Base-by-base conservation (phyloP, 2,329 filamentous ascomycete genomes). In the Bipolaris gigantea region DNA sequence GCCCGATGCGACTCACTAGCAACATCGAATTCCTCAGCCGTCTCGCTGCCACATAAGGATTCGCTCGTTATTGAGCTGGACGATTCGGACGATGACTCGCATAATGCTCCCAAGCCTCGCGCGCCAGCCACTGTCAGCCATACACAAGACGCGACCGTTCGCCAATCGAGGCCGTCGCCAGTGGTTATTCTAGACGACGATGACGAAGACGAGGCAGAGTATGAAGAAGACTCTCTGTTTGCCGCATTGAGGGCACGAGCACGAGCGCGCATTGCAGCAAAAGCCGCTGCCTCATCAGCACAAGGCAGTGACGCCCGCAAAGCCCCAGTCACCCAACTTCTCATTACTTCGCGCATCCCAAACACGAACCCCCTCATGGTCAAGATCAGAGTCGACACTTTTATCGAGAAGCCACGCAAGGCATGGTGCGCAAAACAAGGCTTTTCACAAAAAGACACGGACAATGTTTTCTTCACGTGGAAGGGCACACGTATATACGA, bases 391-490 rank as follows among this genome's bases (percentile, higher is more conserved):
- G 80, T 90, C 55, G 84, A 83, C 32, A 89, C 90, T 66, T 79
- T 82, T 2, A 77, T 97, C 5, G 82, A 83, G 56, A 78, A 88
- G 51, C 84, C 92, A 5, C 83, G 87, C 38, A 71, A 84, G 34
- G 84, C 83, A 11, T 97, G 91, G 89, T 84, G 88, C 63, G 75
- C 78, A 11, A 80, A 81, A 49, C 87, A 92, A 67, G 72, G 71
- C 1, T 81, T 85, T 42, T 73, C 77, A 1, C 73, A 77, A 2
- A 77, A 81, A 2, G 70, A 80, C 21, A 74, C 80, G 2, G 75
- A 81, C 4, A 76, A 79, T 0, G 77, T 95, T 16, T 88, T 94
- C 64, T 81, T 97, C 50, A 94, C 90, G 0, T 96, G 90, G 87
- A 87, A 86, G 59, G 82, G 84, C 23, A 84, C 84, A 53, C 84